Percentiles rank a stretch among this genome's conserved stretches.
Evolutionary conservation across 768 basidiomycete species (phyloP).

Genomic region (Leccinum obscurum): DNA sequence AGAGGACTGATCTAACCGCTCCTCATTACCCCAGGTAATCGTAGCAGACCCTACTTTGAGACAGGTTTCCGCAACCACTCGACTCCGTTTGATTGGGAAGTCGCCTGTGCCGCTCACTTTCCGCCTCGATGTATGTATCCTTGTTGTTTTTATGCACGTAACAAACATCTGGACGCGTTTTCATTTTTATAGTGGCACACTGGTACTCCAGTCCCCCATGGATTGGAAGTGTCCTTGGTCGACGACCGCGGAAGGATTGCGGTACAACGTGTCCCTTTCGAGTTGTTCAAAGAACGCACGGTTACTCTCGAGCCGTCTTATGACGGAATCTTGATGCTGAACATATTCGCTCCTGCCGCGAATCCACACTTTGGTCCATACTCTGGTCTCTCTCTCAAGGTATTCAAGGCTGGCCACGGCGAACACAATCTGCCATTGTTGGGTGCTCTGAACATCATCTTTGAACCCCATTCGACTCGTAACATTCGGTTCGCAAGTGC

Average conservation of each 20-base stretch:
- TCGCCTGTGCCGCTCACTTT: background rate
- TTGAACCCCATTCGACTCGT: conserved; percentile 14
- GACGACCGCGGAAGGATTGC: conserved; percentile 5
- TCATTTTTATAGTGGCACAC: conserved; percentile 3
- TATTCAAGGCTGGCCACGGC: background rate
- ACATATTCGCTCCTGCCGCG: conserved; percentile 2
- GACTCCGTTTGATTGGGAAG: conserved; percentile 8
- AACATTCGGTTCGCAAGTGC: conserved; percentile 12
- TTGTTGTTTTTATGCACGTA: background rate
- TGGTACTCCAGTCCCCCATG: background rate
- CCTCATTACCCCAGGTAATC: conserved; percentile 1
- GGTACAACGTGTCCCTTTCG: background rate
- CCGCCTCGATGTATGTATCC: background rate
- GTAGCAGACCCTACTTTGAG: conserved; percentile 12
- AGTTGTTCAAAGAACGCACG: background rate
- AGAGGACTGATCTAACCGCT: background rate
- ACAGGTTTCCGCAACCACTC: conserved; percentile 8
- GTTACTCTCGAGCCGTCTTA: background rate
- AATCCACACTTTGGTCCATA: conserved; percentile 6
- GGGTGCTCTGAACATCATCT: conserved; percentile 14
- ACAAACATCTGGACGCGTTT: background rate
- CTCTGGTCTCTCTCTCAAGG: conserved; percentile 10
- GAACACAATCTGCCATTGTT: background rate
- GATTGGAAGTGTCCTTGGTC: conserved; percentile 7
- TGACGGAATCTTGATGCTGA: conserved; percentile 7